phyloP scores from a whole-genome alignment of 148 eudicot genomes.

The Vaccinium myrtillus region DNA sequence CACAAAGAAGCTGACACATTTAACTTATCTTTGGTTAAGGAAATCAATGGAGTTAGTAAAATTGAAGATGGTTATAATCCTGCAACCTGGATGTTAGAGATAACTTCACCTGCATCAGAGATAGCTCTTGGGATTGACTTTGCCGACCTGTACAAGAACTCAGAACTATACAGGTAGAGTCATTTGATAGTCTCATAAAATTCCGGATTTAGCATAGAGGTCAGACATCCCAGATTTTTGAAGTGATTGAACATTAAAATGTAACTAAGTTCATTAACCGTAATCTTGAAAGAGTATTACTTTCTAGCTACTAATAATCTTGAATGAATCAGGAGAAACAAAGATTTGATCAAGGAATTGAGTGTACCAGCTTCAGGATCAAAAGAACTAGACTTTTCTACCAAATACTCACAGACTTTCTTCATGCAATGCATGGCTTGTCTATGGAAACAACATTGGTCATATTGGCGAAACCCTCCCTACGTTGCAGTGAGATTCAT shows the following conservation, averaged over 20 bases:
- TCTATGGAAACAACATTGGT: conserved; percentile 58
- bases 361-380: conserved; percentile 46
- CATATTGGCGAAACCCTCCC: conserved; percentile 58
- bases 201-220: background rate
- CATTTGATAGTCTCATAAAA: background rate
- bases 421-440: conserved; percentile 53
- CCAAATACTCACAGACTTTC: conserved; percentile 41
- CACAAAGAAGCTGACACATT: background rate
- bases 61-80: conserved; percentile 61
- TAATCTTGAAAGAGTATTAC: background rate
- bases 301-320: background rate
- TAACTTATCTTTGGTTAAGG: conserved; percentile 18
- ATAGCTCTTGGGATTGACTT: conserved; percentile 37
- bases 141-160: conserved; percentile 39
- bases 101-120: conserved; percentile 46
- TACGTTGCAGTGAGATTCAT: conserved; percentile 44
- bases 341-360: conserved; percentile 46
- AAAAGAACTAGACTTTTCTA: conserved; percentile 40
- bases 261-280: background rate
- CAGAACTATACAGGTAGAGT: conserved; percentile 40
- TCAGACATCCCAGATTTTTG: background rate
- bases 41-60: conserved; percentile 39
- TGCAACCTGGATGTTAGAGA: conserved; percentile 70
- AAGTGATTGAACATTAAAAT: background rate
- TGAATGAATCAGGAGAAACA: conserved; percentile 42